A percentile compares a stretch with the other conserved stretches of the same genome.
phyloP scores from a whole-genome alignment of 257 asterid genomes.

The Solanum megistacrolobum region DNA sequence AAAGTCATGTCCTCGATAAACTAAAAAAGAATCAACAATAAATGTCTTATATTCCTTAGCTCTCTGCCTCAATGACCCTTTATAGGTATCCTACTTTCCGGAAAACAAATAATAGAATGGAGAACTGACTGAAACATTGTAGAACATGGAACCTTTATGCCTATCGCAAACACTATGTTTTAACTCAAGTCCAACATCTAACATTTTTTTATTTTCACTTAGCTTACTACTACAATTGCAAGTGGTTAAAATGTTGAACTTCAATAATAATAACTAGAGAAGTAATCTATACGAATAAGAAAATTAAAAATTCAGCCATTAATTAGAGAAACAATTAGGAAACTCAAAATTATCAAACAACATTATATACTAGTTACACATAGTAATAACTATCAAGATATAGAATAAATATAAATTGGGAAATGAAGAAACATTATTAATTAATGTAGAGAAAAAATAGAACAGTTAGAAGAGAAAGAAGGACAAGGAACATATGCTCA shows the following conservation, averaged over 20 bases:
- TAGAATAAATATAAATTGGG: neutral
- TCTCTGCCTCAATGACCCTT: neutral
- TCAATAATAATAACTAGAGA: neutral
- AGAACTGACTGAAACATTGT: neutral
- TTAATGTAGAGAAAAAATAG: neutral
- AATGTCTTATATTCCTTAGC: too few species aligned
- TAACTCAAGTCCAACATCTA: neutral
- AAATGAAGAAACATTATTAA: neutral
- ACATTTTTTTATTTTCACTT: neutral
- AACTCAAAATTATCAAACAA: neutral
- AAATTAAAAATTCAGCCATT: neutral
- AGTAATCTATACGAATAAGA: neutral
- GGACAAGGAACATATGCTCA: neutral
- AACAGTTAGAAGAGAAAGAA: neutral
- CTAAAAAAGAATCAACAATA: too few species aligned
- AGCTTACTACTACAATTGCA: neutral
- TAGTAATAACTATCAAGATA: neutral
- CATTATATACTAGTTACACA: neutral
- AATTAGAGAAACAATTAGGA: neutral
- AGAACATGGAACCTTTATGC: neutral
- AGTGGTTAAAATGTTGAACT: neutral
- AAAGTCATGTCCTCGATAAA: too few species aligned
- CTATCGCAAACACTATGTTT: neutral
- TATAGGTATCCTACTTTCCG: neutral
- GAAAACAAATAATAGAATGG: neutral